These are phyloP conservation scores for Pichia exigua DNA, from an alignment of 805 yeast genomes.

Conservation along the genomic window DNA sequence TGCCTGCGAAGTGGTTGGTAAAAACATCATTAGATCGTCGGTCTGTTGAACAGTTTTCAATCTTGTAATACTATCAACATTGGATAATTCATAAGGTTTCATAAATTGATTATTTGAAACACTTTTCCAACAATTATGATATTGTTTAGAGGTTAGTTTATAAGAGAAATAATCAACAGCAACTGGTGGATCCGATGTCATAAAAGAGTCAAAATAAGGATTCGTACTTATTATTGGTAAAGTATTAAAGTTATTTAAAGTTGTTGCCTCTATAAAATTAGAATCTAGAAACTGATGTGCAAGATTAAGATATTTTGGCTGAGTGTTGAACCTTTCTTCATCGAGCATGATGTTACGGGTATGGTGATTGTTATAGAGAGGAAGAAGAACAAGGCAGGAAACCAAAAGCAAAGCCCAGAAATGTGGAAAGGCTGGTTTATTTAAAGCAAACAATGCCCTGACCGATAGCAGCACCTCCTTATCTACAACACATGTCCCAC, in stretches of 20 bases:
- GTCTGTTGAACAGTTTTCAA: constrained; percentile 19
- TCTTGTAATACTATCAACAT: constrained; percentile 20
- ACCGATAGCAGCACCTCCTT: too few relatives aligned
- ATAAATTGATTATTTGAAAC: constrained; percentile 29
- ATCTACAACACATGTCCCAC: too few relatives aligned
- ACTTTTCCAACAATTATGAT: constrained; percentile 36
- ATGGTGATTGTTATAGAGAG: too few relatives aligned
- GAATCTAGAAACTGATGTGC: constrained; percentile 28
- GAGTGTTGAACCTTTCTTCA: not conserved
- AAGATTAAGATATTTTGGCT: constrained; percentile 13
- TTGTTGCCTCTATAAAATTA: constrained; percentile 18
- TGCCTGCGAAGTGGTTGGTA: constrained; percentile 29
- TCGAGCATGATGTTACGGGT: not conserved
- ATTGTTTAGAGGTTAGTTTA: constrained; percentile 29
- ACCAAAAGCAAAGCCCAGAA: too few relatives aligned
- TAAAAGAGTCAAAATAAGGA: constrained; percentile 6
- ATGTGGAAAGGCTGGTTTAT: too few relatives aligned
- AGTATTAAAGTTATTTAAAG: constrained; percentile 17
- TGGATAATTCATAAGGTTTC: constrained; percentile 28
- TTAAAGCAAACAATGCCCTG: too few relatives aligned
- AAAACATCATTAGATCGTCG: constrained; percentile 27
- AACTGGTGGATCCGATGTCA: constrained; percentile 15
- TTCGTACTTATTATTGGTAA: constrained; percentile 21
- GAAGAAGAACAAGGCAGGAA: too few relatives aligned
- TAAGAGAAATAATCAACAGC: constrained; percentile 37